Evolutionary conservation across 331 rosid genomes (phyloP).

Genomic region (Prunus yedoensis): DNA sequence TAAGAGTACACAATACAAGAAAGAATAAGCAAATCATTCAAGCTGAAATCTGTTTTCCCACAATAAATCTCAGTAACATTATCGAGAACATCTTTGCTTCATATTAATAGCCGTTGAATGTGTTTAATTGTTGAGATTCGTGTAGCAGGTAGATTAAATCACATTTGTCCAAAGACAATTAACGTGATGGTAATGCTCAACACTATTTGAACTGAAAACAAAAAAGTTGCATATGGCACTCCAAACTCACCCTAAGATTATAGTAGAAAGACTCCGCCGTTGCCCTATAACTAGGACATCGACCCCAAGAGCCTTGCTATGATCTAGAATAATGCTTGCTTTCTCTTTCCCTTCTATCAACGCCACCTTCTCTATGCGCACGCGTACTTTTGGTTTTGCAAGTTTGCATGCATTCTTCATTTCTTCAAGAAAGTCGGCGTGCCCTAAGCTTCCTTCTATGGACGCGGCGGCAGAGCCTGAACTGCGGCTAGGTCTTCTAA

Average conservation of each 20-base stretch:
- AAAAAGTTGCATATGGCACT: too few relatives aligned
- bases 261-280: slow-evolving; percentile 57
- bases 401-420: slow-evolving; percentile 53
- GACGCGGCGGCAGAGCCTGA: slow-evolving; percentile 12
- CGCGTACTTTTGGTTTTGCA: slow-evolving; percentile 45
- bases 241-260: slow-evolving; percentile 60
- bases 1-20: not conserved
- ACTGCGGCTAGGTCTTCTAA: slow-evolving; percentile 45
- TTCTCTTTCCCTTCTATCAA: slow-evolving; percentile 58
- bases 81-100: not conserved
- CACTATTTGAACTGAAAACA: too few relatives aligned
- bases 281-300: slow-evolving; percentile 69
- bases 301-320: slow-evolving; percentile 32
- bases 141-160: too few relatives aligned
- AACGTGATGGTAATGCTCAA: too few relatives aligned
- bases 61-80: too few relatives aligned
- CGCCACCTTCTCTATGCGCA: slow-evolving; percentile 39
- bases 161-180: too few relatives aligned
- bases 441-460: slow-evolving; percentile 25
- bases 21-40: not conserved
- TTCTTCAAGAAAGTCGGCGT: slow-evolving; percentile 62
- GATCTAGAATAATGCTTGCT: slow-evolving; percentile 48
- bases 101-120: too few relatives aligned
- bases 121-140: too few relatives aligned
- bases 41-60: not conserved